Evolutionary conservation across 495 filamentous ascomycete species (phyloP), one percentile per base, ranked within the genome.

Genomic region (Trichoderma asperelloides): DNA sequence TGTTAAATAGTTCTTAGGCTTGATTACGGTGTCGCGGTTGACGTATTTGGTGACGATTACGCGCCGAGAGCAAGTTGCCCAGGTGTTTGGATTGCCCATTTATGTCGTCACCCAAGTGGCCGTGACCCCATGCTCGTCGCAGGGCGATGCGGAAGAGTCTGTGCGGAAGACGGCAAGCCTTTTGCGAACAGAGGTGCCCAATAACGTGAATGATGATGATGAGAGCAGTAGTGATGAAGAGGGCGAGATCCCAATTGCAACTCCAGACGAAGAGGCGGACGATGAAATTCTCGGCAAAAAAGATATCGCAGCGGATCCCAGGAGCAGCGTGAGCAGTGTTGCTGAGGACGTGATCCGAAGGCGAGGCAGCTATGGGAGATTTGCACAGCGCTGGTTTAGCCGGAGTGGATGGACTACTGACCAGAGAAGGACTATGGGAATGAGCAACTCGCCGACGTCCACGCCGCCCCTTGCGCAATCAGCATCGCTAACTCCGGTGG

Each of bases 311-410:
- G 45, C 72, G 62, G 70, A 68, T 40, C 55, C 71, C 39, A 81
- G 79, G 49, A 79, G 79, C 30, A 87, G 84, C 66, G 86, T 95
- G 49, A 79, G 79, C 30, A 87, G 84, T 66, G 86, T 95, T 66
- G 91, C 88, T 0, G 85, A 96, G 78, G 91, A 97, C 77, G 93
- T 96, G 1, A 90, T 96, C 65, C 83, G 81, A 7, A 87, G 85
- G 68, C 88, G 85, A 66, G 89, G 92, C 0, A 85, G 84, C 47
- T 97, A 97, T 76, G 93, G 94, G 2, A 80, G 89, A 27, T 97
- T 97, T 74, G 91, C 94, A 0, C 85, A 91, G 68, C 87, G 86
- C 69, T 97, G 95, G 94, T 91, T 98, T 70, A 93, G 89, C 15
- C 87, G 83, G 70, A 89, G 87, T 63, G 92, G 90, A 2, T 89